Evolutionary conservation across 345 rosid species (phyloP), one percentile per base, ranked within the genome.

Genomic region (Orychophragmus violaceus): DNA sequence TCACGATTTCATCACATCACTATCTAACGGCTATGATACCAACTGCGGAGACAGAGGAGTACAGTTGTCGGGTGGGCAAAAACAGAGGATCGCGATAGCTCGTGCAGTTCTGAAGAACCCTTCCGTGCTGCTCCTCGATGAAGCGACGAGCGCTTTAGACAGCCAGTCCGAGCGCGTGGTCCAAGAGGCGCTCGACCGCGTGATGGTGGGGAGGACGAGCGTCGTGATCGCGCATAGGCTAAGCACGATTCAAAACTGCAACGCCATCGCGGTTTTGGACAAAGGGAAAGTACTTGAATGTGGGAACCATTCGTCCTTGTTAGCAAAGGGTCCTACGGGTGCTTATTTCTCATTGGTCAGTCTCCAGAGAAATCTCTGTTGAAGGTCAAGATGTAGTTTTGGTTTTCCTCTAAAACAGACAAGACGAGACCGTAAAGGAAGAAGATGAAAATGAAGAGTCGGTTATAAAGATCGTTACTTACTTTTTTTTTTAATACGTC

Each of bases 81-180:
- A 85, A 62, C 94, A 85, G 14, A 70, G 91, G 0, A 81, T 87
- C 8, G 89, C 89, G 5, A 83, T 83, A 8, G 87, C 89, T 0
- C 74, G 95, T 1, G 89, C 95, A 3, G 70, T 85, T 12, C 17
- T 87, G 54, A 82, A 76, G 57, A 78, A 81, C 30, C 55, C 55
- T 7, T 49, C 30, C 0, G 55, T 49, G 55, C n/a, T 49, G 55
- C 8, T 49, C 2, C 30, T 49, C 17, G 55, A 23, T 23, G 55
- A 49, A 49, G 55, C 55, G 10, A 53, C 55, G 10, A 49, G 55
- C 4, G 30, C 55, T 24, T 50, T 50, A 18, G 30, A 50, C 14
- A 50, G 55, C 16, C 55, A 24, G 5, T 24, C 55, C 18, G 32
- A 50, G 14, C 30, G 32, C 0, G 17, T 50, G 30, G 55, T 23